Evolutionary conservation across 768 basidiomycete species (phyloP).

Genomic region (Tulasnella sp.): DNA sequence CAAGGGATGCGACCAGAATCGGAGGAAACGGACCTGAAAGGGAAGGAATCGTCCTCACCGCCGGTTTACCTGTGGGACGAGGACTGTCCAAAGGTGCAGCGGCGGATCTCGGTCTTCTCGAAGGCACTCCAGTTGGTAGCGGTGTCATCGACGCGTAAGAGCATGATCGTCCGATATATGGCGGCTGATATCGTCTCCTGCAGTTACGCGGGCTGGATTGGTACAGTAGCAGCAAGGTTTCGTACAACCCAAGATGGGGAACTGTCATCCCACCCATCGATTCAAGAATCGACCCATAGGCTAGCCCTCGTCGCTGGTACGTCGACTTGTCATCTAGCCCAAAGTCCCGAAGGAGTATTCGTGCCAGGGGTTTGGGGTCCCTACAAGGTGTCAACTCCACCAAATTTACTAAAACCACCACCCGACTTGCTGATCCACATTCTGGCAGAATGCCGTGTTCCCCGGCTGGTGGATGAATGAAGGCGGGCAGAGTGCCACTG

Average conservation of each 20-base stretch:
- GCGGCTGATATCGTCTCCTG: not conserved
- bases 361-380: conserved; percentile 87
- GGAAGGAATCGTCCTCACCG: conserved; percentile 50
- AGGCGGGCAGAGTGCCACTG: conserved; percentile 96
- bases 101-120: conserved; percentile 66
- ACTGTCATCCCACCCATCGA: conserved; percentile 43
- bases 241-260: conserved; percentile 33
- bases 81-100: conserved; percentile 74
- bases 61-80: conserved; percentile 67
- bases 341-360: conserved; percentile 72
- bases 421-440: not conserved
- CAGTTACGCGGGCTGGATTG: conserved; percentile 85
- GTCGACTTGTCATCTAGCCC: conserved; percentile 89
- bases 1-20: conserved; percentile 56
- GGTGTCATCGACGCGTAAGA: conserved; percentile 88
- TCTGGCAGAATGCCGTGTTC: conserved; percentile 65
- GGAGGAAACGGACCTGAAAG: conserved; percentile 43
- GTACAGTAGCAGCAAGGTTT: conserved; percentile 77
- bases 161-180: not conserved
- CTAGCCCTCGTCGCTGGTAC: conserved; percentile 93
- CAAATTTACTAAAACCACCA: not conserved
- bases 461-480: conserved; percentile 99
- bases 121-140: conserved; percentile 87
- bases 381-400: conserved; percentile 42
- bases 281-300: conserved; percentile 67